Conservation (phyloP, 73 alveolate genomes). For the Symbiodinium natans region DNA sequence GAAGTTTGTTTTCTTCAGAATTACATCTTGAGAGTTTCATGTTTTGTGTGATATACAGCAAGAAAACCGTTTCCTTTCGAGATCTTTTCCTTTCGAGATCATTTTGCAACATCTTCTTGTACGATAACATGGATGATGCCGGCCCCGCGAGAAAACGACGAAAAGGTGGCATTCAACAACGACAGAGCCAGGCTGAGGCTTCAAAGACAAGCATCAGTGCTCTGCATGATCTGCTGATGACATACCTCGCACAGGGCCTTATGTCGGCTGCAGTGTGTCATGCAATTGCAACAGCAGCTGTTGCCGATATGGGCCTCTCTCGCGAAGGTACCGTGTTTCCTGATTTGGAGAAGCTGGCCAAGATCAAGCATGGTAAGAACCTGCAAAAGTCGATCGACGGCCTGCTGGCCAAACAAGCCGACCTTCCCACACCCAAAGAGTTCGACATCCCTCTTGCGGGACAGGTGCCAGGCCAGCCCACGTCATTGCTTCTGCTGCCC, state of each 20-base stretch:
- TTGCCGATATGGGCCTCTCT: not conserved
- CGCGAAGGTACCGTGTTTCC: not conserved
- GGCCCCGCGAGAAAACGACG: not conserved
- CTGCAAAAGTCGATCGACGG: not conserved
- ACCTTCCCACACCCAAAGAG: not conserved
- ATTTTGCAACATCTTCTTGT: not conserved
- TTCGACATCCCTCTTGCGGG: not conserved
- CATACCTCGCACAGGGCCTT: not conserved
- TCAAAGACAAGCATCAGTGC: not conserved
- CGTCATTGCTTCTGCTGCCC: not conserved
- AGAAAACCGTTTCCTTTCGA: not conserved
- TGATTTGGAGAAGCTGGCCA: not conserved
- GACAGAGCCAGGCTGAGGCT: not conserved
- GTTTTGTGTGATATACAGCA: not conserved
- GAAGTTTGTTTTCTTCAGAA: too few species aligned
- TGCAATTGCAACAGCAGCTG: not conserved
- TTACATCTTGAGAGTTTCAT: not conserved
- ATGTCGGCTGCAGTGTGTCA: not conserved
- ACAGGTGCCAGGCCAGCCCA: not conserved
- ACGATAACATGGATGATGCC: not conserved
- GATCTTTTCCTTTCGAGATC: not conserved
- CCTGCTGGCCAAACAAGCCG: not conserved
- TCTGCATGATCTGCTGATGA: not conserved
- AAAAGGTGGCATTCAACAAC: not conserved
- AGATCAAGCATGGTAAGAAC: not conserved